Percentiles rank a stretch among this genome's conserved stretches.
These are phyloP conservation scores for Ceriops decandra DNA, from an alignment of 345 rosid genomes.

Conservation along the genomic window DNA sequence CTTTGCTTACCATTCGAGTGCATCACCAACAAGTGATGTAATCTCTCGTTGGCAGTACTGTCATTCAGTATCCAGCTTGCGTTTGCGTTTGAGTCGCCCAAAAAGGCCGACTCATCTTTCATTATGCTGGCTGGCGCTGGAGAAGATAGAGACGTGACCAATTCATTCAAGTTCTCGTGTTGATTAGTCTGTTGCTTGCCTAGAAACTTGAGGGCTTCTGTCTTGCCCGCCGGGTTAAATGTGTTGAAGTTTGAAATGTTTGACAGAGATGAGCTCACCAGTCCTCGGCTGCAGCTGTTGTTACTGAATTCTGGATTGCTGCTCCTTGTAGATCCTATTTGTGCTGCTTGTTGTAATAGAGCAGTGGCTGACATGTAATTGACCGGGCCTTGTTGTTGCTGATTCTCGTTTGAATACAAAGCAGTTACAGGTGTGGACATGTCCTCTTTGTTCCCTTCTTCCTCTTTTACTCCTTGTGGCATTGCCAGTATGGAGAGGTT, in stretches of 20 bases:
- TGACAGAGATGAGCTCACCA: conserved; percentile 19
- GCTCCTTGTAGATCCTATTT: conserved; percentile 74
- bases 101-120: background rate
- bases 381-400: conserved; percentile 6
- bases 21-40: conserved; percentile 9
- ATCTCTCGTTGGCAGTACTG: conserved; percentile 2
- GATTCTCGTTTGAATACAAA: conserved; percentile 23
- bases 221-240: background rate
- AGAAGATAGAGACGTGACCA: conserved; percentile 15
- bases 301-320: conserved; percentile 26
- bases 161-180: conserved; percentile 20
- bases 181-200: conserved; percentile 9
- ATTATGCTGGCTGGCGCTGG: background rate
- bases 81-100: conserved; percentile 1
- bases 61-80: conserved; percentile 2
- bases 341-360: conserved; percentile 73
- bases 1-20: conserved; percentile 6
- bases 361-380: conserved; percentile 80
- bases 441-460: conserved; percentile 27
- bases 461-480: conserved; percentile 26
- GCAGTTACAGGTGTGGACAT: conserved; percentile 25
- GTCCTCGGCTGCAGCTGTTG: conserved; percentile 13
- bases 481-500: conserved; percentile 15
- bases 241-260: conserved; percentile 5
- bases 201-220: conserved; percentile 1